Percentiles rank a stretch among this genome's conserved stretches.
Conservation (phyloP, 2,329 filamentous ascomycete genomes). For the Ploettnerulaceae sp. region DNA sequence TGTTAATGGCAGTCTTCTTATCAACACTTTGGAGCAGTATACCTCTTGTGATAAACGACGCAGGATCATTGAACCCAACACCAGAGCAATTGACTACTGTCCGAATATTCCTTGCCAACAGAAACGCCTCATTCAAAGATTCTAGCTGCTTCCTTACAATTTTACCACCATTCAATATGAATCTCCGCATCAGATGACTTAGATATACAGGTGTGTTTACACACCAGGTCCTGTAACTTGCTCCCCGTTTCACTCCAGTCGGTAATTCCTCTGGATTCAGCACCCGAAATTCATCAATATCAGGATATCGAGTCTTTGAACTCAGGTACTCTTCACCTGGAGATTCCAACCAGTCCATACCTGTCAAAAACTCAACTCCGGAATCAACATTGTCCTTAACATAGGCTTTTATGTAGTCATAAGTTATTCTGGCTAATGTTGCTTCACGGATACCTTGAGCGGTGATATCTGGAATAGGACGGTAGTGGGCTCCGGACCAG, state of each 20-base stretch:
- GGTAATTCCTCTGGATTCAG: slow-evolving; percentile 33
- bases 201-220: slow-evolving; percentile 42
- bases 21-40: too few species aligned
- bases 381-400: slow-evolving; percentile 34
- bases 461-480: slow-evolving; percentile 39
- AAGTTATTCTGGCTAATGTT: slow-evolving; percentile 37
- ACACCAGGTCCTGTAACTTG: slow-evolving; percentile 38
- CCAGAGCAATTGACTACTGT: slow-evolving; percentile 43
- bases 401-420: slow-evolving; percentile 35
- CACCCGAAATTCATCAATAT: slow-evolving; percentile 31
- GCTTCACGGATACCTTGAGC: slow-evolving; percentile 36
- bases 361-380: slow-evolving; percentile 37
- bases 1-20: not conserved
- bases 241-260: slow-evolving; percentile 34
- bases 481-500: slow-evolving; percentile 44
- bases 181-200: slow-evolving; percentile 37
- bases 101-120: slow-evolving; percentile 32
- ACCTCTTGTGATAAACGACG: slow-evolving; percentile 40
- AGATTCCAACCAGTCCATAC: slow-evolving; percentile 40
- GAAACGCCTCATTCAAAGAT: slow-evolving; percentile 36
- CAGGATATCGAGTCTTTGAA: slow-evolving; percentile 35
- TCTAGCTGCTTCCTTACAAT: slow-evolving; percentile 24
- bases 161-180: slow-evolving; percentile 37
- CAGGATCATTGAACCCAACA: slow-evolving; percentile 39
- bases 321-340: slow-evolving; percentile 36